Evolutionary conservation across 768 basidiomycete species (phyloP).

Genomic region (Crassisporium funariophilum): DNA sequence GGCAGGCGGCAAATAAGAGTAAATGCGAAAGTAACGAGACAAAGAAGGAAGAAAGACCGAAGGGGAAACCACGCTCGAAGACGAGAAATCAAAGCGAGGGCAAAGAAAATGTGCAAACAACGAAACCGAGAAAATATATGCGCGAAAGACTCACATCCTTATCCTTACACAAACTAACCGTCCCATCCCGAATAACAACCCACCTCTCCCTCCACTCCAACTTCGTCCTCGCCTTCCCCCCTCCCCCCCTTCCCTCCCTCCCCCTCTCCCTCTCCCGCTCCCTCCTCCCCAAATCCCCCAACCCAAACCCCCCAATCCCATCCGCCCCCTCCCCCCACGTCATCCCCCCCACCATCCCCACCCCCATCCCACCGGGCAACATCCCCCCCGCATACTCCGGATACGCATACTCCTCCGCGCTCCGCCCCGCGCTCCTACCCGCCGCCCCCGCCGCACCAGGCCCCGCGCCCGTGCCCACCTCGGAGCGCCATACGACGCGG

Average conservation of each 20-base stretch:
- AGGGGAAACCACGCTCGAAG: not conserved
- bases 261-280: not conserved
- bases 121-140: too few species aligned
- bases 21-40: not conserved
- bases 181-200: constrained; percentile 60
- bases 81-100: not conserved
- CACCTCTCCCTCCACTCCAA: constrained; percentile 67
- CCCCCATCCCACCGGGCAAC: not conserved
- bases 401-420: too few species aligned
- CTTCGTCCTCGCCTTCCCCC: constrained; percentile 26
- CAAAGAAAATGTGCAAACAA: too few species aligned
- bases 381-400: too few species aligned
- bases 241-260: constrained; percentile 3
- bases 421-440: too few species aligned
- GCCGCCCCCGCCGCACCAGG: too few species aligned
- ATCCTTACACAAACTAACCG: constrained; percentile 55
- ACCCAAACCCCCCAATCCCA: not conserved
- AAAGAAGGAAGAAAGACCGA: not conserved
- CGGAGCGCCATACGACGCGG: constrained; percentile 41
- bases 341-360: not conserved
- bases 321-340: not conserved
- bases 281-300: constrained; percentile 3
- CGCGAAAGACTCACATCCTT: constrained; percentile 50
- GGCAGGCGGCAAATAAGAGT: not conserved
- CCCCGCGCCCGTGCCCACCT: too few species aligned